Percentiles rank a stretch among this genome's conserved stretches.
These are phyloP conservation scores for Groenewaldozyma tartarivorans DNA, from an alignment of 805 yeast species.

Conservation along the genomic window DNA sequence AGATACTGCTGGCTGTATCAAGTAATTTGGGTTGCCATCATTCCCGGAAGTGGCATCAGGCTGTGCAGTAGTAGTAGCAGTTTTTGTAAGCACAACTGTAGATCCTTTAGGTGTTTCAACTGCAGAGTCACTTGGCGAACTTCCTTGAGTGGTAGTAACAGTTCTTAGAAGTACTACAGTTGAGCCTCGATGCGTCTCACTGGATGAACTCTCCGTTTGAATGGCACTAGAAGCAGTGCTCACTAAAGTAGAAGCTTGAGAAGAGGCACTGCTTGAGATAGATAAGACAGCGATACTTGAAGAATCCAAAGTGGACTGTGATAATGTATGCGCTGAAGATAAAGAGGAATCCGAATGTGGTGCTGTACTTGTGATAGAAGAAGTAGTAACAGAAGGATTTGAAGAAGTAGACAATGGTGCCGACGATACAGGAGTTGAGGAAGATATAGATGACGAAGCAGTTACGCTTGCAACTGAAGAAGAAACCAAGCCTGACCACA, in stretches of 20 bases:
- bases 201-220: too few relatives aligned
- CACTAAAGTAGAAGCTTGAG: background rate
- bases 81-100: too few relatives aligned
- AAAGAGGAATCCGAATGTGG: background rate
- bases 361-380: background rate
- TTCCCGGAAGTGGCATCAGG: too few relatives aligned
- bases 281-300: background rate
- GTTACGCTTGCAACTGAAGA: background rate
- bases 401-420: constrained; percentile 4
- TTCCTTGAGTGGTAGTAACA: too few relatives aligned
- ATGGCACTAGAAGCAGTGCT: background rate
- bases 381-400: background rate
- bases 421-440: background rate
- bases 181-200: too few relatives aligned
- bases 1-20: too few relatives aligned
- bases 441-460: constrained; percentile 3
- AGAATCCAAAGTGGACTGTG: background rate
- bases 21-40: too few relatives aligned
- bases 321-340: background rate
- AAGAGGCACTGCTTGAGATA: background rate
- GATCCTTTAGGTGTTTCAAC: too few relatives aligned
- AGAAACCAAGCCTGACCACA: background rate
- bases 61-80: too few relatives aligned
- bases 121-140: too few relatives aligned
- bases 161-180: too few relatives aligned